These are phyloP conservation scores for Periconia macrospinosa DNA, from an alignment of 2,329 filamentous ascomycete genomes.

Conservation along the genomic window DNA sequence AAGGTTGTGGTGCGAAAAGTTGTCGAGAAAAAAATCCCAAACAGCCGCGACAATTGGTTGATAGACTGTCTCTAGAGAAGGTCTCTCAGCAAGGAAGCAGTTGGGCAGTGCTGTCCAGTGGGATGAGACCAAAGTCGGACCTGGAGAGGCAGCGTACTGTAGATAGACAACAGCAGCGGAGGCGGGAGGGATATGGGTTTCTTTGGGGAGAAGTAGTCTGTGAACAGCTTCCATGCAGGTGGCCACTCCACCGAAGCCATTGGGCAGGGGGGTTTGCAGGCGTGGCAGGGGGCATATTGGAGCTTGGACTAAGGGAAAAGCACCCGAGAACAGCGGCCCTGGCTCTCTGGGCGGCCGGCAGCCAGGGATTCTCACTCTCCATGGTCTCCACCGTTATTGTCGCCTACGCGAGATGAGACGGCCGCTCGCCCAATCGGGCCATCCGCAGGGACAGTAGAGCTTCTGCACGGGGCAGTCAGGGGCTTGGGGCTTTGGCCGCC, in stretches of 20 bases:
- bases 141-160: not conserved
- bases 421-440: slow-evolving; percentile 20
- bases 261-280: no score
- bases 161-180: not conserved
- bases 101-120: no score
- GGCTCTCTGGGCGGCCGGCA: not conserved
- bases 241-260: not conserved
- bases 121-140: not conserved
- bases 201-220: not conserved
- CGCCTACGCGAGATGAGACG: not conserved
- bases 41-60: not conserved
- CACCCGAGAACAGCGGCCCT: not conserved
- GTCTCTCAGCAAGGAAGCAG: not conserved
- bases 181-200: not conserved
- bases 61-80: not conserved
- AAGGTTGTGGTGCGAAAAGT: not conserved
- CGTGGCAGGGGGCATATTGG: not conserved
- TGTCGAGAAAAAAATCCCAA: not conserved
- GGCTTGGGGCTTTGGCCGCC: slow-evolving; percentile 24
- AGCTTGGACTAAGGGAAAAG: not conserved
- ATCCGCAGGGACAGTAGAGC: slow-evolving; percentile 20
- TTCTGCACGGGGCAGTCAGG: slow-evolving; percentile 29
- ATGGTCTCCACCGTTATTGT: not conserved
- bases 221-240: not conserved
- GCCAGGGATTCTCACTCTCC: not conserved